These are phyloP conservation scores for Ogataea trehalophila DNA, from an alignment of 805 yeast genomes.

Conservation along the genomic window DNA sequence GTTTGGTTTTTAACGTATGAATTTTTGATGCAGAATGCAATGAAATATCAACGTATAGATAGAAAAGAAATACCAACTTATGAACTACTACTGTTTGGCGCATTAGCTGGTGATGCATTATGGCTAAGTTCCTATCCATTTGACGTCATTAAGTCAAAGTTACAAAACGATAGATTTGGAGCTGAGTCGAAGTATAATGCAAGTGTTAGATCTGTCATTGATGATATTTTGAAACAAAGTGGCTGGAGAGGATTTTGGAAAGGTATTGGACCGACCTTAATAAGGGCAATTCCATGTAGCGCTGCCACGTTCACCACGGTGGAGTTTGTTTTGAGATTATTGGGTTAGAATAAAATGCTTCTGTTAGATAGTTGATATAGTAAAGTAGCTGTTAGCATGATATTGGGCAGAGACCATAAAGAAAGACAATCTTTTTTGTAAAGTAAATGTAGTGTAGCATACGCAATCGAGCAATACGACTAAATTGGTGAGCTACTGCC, in stretches of 20 bases:
- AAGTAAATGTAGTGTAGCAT: neutral
- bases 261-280: constrained; percentile 54
- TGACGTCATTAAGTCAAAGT: constrained; percentile 46
- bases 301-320: constrained; percentile 79
- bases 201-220: constrained; percentile 31
- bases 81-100: constrained; percentile 54
- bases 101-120: constrained; percentile 61
- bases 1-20: constrained; percentile 70
- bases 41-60: constrained; percentile 30
- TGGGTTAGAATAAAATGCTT: constrained; percentile 33
- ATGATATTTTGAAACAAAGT: constrained; percentile 35
- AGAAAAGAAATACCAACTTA: constrained; percentile 50
- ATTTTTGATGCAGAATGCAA: constrained; percentile 40
- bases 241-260: constrained; percentile 57
- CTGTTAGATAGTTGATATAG: neutral
- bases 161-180: constrained; percentile 53
- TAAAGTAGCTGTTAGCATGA: neutral
- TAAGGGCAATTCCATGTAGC: constrained; percentile 60
- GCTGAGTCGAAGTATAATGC: constrained; percentile 39
- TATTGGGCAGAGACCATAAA: neutral
- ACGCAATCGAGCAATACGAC: too few relatives aligned
- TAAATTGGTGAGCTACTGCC: too few relatives aligned
- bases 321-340: constrained; percentile 55
- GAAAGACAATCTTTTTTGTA: neutral
- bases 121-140: constrained; percentile 56